Conservation (phyloP, 768 basidiomycete genomes). For the Boletus sp. region DNA sequence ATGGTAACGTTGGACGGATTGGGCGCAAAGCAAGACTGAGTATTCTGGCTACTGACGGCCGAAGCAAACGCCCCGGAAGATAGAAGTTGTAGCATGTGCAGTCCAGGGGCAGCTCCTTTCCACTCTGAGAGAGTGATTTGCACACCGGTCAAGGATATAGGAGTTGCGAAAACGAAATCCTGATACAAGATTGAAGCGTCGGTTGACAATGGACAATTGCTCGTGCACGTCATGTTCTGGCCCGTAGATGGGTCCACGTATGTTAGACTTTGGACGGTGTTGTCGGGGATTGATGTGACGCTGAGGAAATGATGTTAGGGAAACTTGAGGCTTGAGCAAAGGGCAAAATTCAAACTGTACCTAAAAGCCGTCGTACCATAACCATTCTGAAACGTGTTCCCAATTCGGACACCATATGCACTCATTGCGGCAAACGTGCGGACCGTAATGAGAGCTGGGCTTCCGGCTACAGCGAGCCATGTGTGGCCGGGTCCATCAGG, state of each 20-base stretch:
- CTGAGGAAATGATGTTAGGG: constrained; percentile 40
- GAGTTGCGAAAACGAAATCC: constrained; percentile 81
- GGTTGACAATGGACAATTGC: constrained; percentile 76
- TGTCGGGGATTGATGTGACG: constrained; percentile 86
- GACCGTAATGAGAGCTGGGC: constrained; percentile 70
- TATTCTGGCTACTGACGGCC: constrained; percentile 58
- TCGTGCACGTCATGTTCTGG: constrained; percentile 73
- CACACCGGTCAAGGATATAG: constrained; percentile 79
- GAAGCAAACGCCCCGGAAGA: constrained; percentile 92
- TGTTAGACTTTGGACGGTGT: constrained; percentile 70
- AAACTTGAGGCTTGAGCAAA: not conserved
- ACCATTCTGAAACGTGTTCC: constrained; percentile 82
- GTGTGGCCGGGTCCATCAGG: constrained; percentile 73
- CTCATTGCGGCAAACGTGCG: constrained; percentile 71
- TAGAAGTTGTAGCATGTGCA: constrained; percentile 90
- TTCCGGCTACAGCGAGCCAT: constrained; percentile 81
- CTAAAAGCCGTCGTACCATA: constrained; percentile 88
- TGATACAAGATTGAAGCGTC: constrained; percentile 81
- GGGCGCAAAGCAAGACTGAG: constrained; percentile 74
- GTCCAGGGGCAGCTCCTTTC: constrained; percentile 72
- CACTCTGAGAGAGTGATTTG: constrained; percentile 79
- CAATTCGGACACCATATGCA: constrained; percentile 80
- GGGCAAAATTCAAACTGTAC: constrained; percentile 38
- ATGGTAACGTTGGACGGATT: constrained; percentile 64
- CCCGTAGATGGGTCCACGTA: constrained; percentile 78